phyloP scores from a whole-genome alignment of 2,329 filamentous ascomycete genomes.

The Aspergillus fischeri region DNA sequence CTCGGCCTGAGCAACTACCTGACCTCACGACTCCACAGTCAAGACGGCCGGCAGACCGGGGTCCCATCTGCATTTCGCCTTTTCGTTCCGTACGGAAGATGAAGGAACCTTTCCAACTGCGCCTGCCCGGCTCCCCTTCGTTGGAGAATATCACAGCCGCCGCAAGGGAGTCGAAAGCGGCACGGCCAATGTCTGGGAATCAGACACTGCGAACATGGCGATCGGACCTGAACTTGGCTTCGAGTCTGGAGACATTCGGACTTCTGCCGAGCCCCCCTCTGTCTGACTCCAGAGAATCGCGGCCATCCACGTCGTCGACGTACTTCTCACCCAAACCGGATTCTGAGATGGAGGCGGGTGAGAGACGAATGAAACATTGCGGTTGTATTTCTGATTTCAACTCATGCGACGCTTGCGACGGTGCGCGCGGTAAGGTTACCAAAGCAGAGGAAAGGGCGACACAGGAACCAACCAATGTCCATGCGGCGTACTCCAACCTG shows the following conservation, averaged over 20 bases:
- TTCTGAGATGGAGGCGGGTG: conserved; percentile 16
- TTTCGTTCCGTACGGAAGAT: conserved; percentile 38
- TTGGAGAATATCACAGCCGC: conserved; percentile 22
- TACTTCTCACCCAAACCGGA: conserved; percentile 23
- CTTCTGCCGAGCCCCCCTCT: conserved; percentile 36
- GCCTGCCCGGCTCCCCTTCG: conserved; percentile 32
- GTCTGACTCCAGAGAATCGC: conserved; percentile 29
- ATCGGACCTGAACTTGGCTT: conserved; percentile 33
- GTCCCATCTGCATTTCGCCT: conserved; percentile 28
- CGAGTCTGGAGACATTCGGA: conserved; percentile 30
- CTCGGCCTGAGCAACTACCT: conserved; percentile 23
- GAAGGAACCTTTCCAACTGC: conserved; percentile 38
- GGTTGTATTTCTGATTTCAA: conserved; percentile 3
- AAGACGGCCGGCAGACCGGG: conserved; percentile 25
- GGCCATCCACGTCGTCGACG: conserved; percentile 22
- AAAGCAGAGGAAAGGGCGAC: conserved; percentile 10
- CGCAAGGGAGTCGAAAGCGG: conserved; percentile 15
- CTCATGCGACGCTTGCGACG: conserved; percentile 12
- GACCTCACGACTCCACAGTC: conserved; percentile 25
- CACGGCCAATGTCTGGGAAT: conserved; percentile 16
- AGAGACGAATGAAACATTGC: conserved; percentile 6
- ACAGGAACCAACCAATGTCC: conserved; percentile 25
- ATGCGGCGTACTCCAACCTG: conserved; percentile 30
- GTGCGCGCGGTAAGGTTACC: conserved; percentile 2
- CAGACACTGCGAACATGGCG: conserved; percentile 32